phyloP scores from a whole-genome alignment of 2,329 filamentous ascomycete genomes.

The Colletotrichum simmondsii region DNA sequence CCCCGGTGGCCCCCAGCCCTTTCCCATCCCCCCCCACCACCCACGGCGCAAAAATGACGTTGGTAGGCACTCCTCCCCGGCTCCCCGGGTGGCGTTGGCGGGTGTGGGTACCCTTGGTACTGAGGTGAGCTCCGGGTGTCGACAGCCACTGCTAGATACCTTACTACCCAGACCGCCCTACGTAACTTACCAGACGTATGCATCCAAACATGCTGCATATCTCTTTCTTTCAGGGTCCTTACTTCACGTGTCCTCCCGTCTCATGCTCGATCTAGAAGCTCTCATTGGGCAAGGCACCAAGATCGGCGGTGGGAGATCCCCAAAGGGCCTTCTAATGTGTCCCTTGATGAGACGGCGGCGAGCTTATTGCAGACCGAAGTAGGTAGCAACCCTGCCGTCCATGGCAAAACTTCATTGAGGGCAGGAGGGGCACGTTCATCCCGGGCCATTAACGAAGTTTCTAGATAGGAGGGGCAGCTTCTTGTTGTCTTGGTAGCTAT shows the following conservation, averaged over 20 bases:
- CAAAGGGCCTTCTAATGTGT: neutral
- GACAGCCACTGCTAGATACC: too few relatives aligned
- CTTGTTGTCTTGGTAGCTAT: neutral
- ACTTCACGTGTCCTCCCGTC: conserved; percentile 14
- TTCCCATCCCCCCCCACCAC: neutral
- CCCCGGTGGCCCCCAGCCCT: neutral
- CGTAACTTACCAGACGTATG: neutral
- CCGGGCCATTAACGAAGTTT: neutral
- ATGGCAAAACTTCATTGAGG: neutral
- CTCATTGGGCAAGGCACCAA: conserved; percentile 26
- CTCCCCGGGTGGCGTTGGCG: conserved; percentile 26
- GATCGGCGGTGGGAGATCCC: conserved; percentile 7
- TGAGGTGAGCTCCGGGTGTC: conserved; percentile 4
- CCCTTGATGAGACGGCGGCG: conserved; percentile 7
- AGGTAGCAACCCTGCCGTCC: neutral
- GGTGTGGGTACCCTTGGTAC: conserved; percentile 16
- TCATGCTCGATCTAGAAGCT: neutral
- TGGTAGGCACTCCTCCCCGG: conserved; percentile 14
- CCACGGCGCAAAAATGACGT: conserved; percentile 23
- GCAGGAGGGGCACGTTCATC: neutral
- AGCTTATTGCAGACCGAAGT: neutral
- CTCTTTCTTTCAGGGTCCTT: neutral
- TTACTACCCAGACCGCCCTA: too few relatives aligned
- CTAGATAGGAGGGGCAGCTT: neutral
- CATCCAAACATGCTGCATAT: neutral